These are phyloP conservation scores for Chromera velia DNA, from an alignment of 73 alveolate species.

Conservation along the genomic window DNA sequence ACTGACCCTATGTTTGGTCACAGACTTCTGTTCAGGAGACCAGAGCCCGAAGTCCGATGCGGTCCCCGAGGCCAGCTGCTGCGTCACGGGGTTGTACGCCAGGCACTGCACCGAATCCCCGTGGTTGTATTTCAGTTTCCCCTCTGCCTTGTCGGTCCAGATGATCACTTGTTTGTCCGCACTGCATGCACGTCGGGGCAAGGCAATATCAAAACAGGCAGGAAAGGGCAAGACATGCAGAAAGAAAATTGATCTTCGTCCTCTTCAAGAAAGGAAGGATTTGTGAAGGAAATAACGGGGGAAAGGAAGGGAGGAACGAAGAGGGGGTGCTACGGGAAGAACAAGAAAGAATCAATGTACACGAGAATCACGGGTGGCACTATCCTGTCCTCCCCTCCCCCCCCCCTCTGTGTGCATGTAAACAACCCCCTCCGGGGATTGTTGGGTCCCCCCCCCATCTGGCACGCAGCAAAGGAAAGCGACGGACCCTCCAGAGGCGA, in stretches of 20 bases:
- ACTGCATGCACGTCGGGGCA: slow-evolving; percentile 29
- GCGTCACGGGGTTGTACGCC: slow-evolving; percentile 73
- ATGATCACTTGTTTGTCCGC: slow-evolving; percentile 61
- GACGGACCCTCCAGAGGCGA: slow-evolving; percentile 58
- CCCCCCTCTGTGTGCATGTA: not conserved
- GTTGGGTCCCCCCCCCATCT: not conserved
- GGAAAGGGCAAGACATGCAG: not conserved
- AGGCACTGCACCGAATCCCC: slow-evolving; percentile 57
- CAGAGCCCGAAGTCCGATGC: slow-evolving; percentile 54
- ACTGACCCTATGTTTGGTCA: slow-evolving; percentile 29
- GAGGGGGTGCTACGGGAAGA: not conserved
- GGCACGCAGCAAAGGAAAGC: not conserved
- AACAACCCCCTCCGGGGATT: too few species aligned
- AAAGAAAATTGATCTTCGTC: not conserved
- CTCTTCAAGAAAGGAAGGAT: not conserved
- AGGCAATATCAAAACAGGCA: not conserved
- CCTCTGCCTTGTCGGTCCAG: slow-evolving; percentile 71
- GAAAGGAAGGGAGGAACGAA: not conserved
- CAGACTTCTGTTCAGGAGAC: slow-evolving; percentile 48
- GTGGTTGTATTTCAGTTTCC: slow-evolving; percentile 46
- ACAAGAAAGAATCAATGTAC: not conserved
- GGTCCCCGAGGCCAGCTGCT: slow-evolving; percentile 62
- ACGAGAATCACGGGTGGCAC: not conserved
- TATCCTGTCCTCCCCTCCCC: not conserved
- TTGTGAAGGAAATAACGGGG: not conserved